Conservation (phyloP, 495 filamentous ascomycete species). For the Oleoguttula mirabilis region DNA sequence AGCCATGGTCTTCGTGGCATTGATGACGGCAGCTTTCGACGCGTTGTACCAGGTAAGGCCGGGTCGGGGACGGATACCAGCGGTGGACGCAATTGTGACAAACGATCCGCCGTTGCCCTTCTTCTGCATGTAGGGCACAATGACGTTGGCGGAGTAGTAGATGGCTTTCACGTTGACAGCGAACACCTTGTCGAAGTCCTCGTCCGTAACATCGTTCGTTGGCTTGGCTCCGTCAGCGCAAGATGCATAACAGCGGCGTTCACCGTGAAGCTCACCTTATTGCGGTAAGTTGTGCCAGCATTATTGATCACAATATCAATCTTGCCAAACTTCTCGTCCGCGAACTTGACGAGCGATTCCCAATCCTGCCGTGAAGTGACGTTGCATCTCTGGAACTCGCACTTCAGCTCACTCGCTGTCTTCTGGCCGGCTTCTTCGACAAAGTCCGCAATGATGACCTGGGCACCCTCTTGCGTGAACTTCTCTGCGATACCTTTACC, state of each 20-base stretch:
- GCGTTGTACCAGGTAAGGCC: slow-evolving; percentile 25
- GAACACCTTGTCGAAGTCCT: slow-evolving; percentile 25
- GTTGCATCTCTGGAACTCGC: slow-evolving; percentile 13
- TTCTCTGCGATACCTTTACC: slow-evolving; percentile 20
- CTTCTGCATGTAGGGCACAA: slow-evolving; percentile 23
- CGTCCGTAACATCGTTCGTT: slow-evolving; percentile 20
- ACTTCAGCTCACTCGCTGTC: slow-evolving; percentile 9
- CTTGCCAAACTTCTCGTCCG: slow-evolving; percentile 21
- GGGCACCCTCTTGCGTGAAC: slow-evolving; percentile 19
- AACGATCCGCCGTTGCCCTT: slow-evolving; percentile 20
- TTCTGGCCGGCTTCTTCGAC: slow-evolving; percentile 12
- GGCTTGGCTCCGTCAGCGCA: slow-evolving; percentile 8
- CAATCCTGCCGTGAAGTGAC: slow-evolving; percentile 18
- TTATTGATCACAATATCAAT: slow-evolving; percentile 42
- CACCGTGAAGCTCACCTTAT: slow-evolving; percentile 43
- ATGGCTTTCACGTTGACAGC: slow-evolving; percentile 22
- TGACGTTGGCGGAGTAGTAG: slow-evolving; percentile 19
- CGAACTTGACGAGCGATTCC: slow-evolving; percentile 15
- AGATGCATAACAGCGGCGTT: background rate
- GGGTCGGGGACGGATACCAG: slow-evolving; percentile 20
- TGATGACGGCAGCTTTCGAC: slow-evolving; percentile 23
- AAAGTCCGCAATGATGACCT: slow-evolving; percentile 21
- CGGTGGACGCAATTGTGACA: slow-evolving; percentile 24
- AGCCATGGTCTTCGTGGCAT: slow-evolving; percentile 20
- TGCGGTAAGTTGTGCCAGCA: slow-evolving; percentile 56